Percentiles rank a stretch among this genome's conserved stretches.
Conservation (phyloP, 352 stramenopile genomes). For the Phytophthora boehmeriae region DNA sequence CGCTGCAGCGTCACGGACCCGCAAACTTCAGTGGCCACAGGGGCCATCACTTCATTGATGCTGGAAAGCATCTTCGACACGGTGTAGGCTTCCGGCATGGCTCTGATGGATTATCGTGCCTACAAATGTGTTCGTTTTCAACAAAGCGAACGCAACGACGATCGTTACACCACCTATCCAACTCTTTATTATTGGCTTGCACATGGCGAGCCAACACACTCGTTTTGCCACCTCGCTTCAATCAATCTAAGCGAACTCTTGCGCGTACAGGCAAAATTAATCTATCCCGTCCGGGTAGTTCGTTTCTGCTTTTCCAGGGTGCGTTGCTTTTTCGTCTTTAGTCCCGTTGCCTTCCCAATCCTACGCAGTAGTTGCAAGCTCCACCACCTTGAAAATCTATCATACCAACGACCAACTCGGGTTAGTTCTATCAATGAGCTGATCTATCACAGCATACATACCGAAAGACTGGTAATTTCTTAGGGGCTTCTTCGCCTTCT, state of each 20-base stretch:
- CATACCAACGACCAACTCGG: neutral
- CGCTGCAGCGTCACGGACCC: conserved; percentile 70
- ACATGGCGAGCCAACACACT: no score
- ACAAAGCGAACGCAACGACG: neutral
- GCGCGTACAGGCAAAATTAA: neutral
- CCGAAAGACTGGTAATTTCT: conserved; percentile 81
- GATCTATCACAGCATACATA: conserved; percentile 19
- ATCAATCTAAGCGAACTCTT: conserved; percentile 2
- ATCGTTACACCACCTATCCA: neutral
- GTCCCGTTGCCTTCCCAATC: conserved; percentile 76
- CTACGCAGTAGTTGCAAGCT: conserved; percentile 82
- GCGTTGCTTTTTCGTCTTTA: conserved; percentile 77
- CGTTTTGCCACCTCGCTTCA: neutral
- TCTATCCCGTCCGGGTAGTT: conserved; percentile 24
- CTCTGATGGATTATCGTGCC: neutral
- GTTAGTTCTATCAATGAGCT: neutral
- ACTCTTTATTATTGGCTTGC: neutral
- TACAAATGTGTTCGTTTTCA: conserved; percentile 1
- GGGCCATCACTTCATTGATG: conserved; percentile 83
- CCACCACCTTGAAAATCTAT: conserved; percentile 82
- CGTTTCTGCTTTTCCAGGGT: conserved; percentile 36
- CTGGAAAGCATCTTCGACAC: conserved; percentile 85
- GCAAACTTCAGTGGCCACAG: conserved; percentile 50
- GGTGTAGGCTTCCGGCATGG: conserved; percentile 71
- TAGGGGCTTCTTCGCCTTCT: conserved; percentile 44